Conservation (phyloP, 2,329 filamentous ascomycete genomes). For the Pyricularia pennisetigena region DNA sequence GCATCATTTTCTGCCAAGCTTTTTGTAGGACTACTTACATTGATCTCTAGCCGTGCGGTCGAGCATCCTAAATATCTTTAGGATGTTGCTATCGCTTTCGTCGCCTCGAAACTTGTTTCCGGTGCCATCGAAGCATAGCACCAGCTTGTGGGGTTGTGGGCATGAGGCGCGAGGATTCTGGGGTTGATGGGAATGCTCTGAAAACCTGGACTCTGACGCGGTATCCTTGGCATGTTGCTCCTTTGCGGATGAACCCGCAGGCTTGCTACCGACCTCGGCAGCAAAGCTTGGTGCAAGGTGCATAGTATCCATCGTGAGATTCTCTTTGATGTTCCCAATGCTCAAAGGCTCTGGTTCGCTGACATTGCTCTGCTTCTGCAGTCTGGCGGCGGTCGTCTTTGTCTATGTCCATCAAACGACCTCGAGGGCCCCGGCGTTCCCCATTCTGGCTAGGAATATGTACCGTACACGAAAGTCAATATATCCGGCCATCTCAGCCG, state of each 20-base stretch:
- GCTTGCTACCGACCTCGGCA: not conserved
- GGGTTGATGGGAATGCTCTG: not conserved
- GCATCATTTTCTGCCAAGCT: not conserved
- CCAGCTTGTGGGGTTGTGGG: slow-evolving; percentile 31
- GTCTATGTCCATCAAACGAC: not conserved
- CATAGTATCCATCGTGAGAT: slow-evolving; percentile 12
- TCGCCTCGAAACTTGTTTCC: slow-evolving; percentile 56
- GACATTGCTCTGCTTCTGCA: not conserved
- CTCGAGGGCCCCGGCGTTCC: not conserved
- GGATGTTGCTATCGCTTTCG: slow-evolving; percentile 53
- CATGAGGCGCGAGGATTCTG: not conserved
- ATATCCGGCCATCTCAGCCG: not conserved
- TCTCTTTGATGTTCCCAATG: not conserved
- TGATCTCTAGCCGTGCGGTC: slow-evolving; percentile 54
- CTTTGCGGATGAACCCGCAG: not conserved
- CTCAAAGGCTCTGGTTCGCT: not conserved
- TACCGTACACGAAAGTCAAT: not conserved
- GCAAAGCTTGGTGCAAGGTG: slow-evolving; percentile 9
- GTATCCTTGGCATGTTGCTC: not conserved
- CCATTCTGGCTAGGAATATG: too few species aligned
- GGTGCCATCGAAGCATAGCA: slow-evolving; percentile 54
- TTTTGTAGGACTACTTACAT: slow-evolving; percentile 25
- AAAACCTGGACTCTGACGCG: not conserved
- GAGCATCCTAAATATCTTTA: slow-evolving; percentile 63
- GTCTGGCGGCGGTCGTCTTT: not conserved